Conservation (phyloP, 2,329 filamentous ascomycete genomes). For the Hypoxylon rubiginosum region DNA sequence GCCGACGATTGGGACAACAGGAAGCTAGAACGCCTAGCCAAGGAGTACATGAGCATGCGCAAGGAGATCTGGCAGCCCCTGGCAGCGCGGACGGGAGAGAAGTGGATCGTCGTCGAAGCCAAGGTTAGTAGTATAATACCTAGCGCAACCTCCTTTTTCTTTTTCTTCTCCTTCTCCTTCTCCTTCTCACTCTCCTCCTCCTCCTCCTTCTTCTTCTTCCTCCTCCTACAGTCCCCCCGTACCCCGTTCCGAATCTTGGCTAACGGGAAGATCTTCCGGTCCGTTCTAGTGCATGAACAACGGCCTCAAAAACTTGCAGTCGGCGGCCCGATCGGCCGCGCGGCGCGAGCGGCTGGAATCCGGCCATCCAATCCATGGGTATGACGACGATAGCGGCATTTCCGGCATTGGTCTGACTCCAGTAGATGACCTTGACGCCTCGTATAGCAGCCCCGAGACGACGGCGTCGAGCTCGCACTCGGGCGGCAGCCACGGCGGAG, state of each 20-base stretch:
- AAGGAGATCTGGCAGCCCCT: constrained; percentile 86
- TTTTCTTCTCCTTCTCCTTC: background rate
- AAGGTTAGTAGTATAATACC: constrained; percentile 62
- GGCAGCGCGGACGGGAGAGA: constrained; percentile 82
- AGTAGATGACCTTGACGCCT: constrained; percentile 70
- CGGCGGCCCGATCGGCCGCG: constrained; percentile 74
- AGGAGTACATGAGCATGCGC: constrained; percentile 83
- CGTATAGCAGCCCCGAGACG: constrained; percentile 68
- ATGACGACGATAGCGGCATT: constrained; percentile 80
- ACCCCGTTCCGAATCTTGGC: background rate
- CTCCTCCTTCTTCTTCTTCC: background rate
- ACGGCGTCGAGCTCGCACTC: constrained; percentile 60
- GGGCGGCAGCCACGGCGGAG: constrained; percentile 50
- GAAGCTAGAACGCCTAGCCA: constrained; percentile 80
- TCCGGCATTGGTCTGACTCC: constrained; percentile 71
- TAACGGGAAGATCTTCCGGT: constrained; percentile 8
- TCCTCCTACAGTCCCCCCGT: background rate
- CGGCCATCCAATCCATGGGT: constrained; percentile 60
- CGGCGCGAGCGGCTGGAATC: constrained; percentile 73
- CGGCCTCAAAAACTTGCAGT: constrained; percentile 84
- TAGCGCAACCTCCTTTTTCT: background rate
- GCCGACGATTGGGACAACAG: constrained; percentile 83
- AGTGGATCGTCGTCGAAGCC: constrained; percentile 78
- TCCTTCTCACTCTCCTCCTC: no score
- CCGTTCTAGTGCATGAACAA: constrained; percentile 80